phyloP scores from a whole-genome alignment of 192 early-diverging fungal genomes.

The Spizellomyces sp. region DNA sequence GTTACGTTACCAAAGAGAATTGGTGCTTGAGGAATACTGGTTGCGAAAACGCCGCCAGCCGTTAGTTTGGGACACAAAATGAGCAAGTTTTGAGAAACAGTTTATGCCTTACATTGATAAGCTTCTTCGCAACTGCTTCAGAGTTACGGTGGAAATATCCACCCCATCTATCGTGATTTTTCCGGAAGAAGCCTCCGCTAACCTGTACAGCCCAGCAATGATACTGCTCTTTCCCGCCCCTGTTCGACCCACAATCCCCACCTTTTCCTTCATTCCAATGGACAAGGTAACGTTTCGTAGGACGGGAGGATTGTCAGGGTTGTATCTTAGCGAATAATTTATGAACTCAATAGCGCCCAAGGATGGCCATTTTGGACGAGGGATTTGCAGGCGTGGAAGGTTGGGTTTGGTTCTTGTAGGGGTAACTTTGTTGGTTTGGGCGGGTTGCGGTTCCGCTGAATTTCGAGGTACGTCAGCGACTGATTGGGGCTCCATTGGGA shows the following conservation, averaged over 20 bases:
- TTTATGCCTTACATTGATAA: constrained; percentile 1
- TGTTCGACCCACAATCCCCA: constrained; percentile 51
- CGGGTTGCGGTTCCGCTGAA: neutral
- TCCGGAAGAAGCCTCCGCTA: constrained; percentile 65
- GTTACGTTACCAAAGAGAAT: neutral
- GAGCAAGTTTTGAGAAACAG: neutral
- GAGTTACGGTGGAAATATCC: constrained; percentile 40
- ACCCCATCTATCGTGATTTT: constrained; percentile 73
- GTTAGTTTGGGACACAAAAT: neutral
- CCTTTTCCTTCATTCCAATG: constrained; percentile 18
- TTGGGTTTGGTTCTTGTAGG: neutral
- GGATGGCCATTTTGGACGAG: constrained; percentile 35
- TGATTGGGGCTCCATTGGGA: neutral
- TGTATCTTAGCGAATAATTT: constrained; percentile 37
- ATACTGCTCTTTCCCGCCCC: constrained; percentile 52
- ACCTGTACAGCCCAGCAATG: constrained; percentile 72
- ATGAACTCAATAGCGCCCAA: constrained; percentile 19
- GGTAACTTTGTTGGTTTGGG: neutral
- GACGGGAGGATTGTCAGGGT: constrained; percentile 40
- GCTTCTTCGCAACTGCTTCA: neutral
- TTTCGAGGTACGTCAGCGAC: too few relatives aligned
- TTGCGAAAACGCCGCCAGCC: neutral
- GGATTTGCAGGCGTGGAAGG: neutral
- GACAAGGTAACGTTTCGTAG: constrained; percentile 30
- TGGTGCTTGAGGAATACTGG: neutral